Base-by-base conservation (phyloP, 1,284 basidiomycete species). In the Marasmius oreades region DNA sequence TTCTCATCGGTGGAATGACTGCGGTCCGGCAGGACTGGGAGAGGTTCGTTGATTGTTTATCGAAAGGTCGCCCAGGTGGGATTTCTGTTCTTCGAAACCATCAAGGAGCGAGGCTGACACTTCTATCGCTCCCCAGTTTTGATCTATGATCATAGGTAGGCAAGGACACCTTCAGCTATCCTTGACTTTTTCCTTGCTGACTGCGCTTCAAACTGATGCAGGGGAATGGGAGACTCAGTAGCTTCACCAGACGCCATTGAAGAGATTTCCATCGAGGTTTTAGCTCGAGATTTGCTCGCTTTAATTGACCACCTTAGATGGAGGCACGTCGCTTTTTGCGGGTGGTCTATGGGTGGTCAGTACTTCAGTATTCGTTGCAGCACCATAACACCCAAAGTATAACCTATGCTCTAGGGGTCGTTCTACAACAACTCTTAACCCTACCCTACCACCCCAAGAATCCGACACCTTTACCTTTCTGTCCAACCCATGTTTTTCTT, bases 331-430 rank as follows among this genome's bases (percentile, higher is more conserved):
- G 67, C 73, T 3, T 58, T 79, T 1, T 74, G 75, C 55, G 77
- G 77, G 12, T 78, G 72, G 62, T 80, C 74, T 7, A 75, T 77
- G 73, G 75, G 75, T 58, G 75, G 73, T 74, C 61, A 23, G 33
- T 46, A n/a, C 33, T 24, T 26, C 16, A 20, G n/a, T 43, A n/a
- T 33, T 34, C 8, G 18, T n/a, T 26, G 2, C 3, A 33, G 20
- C 31, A 18, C 10, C 36, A n/a, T 22, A 10, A n/a, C 8, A 23
- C 18, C 12, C 37, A 18, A 26, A 16, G 22, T 11, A 26, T 33
- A 31, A 14, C 33, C 46, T 20, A 22, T 39, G 14, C 33, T 43
- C 3, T 34, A 77, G 76, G 77, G 11, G 66, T 71, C 11, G 62
- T 79, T 43, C 61, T 70, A 7, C 76, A 77, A 58, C 74, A 77